Conservation (phyloP, 2,329 filamentous ascomycete genomes). For the Fusarium scirpi region DNA sequence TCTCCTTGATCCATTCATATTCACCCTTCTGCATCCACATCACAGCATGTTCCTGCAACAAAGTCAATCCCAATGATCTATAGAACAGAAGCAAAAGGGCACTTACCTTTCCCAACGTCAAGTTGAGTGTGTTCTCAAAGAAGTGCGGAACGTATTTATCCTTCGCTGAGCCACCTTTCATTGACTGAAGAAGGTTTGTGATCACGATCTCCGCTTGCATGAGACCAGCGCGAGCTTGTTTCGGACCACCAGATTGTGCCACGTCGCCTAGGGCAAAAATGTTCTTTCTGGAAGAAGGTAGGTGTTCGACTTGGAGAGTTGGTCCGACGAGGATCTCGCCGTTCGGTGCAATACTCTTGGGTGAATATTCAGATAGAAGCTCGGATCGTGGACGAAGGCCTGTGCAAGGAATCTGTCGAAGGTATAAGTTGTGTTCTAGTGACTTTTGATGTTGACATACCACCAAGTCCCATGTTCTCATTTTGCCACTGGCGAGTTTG, state of each 20-base stretch:
- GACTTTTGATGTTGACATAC: background rate
- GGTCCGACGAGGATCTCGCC: constrained; percentile 19
- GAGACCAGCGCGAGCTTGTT: constrained; percentile 26
- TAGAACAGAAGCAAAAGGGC: too few relatives aligned
- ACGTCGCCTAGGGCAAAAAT: constrained; percentile 30
- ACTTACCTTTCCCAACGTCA: constrained; percentile 32
- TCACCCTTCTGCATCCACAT: constrained; percentile 15
- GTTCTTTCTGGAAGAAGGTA: background rate
- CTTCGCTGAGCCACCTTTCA: background rate
- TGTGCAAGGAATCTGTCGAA: constrained; percentile 28
- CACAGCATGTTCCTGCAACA: background rate
- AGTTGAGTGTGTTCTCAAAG: constrained; percentile 15
- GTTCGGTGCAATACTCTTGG: constrained; percentile 4
- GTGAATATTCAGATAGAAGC: background rate
- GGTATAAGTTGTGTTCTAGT: fast-evolving
- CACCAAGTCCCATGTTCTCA: constrained; percentile 16
- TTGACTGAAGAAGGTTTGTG: constrained; percentile 8
- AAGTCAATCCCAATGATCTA: too few relatives aligned
- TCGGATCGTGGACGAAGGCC: constrained; percentile 25
- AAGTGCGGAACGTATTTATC: constrained; percentile 2
- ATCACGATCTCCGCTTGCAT: constrained; percentile 20
- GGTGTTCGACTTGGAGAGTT: constrained; percentile 14
- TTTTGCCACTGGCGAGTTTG: background rate
- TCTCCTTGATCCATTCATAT: constrained; percentile 9
- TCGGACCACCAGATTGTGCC: constrained; percentile 21